phyloP scores from a whole-genome alignment of 1,139 yeast genomes.

The Kodamaea suecica region DNA sequence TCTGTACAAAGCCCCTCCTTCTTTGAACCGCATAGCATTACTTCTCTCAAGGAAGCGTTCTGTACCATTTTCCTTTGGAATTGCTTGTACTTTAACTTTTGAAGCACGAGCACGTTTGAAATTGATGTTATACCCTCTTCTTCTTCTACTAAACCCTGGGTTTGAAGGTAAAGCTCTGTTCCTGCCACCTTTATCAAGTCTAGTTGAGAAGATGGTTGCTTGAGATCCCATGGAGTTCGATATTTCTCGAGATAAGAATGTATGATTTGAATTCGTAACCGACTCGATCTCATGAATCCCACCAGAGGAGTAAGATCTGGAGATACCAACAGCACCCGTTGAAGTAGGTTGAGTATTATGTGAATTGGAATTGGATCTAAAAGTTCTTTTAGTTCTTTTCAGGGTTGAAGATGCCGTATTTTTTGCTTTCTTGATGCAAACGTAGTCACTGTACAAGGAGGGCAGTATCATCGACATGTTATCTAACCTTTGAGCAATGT shows the following conservation, averaged over 20 bases:
- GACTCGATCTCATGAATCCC: conserved; percentile 3
- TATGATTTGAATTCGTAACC: conserved; percentile 1
- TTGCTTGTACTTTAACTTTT: conserved; percentile 14
- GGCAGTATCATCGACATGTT: conserved; percentile 26
- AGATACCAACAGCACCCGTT: not conserved
- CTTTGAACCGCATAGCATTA: conserved; percentile 35
- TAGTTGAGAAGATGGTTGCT: conserved; percentile 46
- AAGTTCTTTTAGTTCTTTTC: conserved; percentile 7
- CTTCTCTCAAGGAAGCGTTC: conserved; percentile 20
- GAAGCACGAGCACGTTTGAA: conserved; percentile 11
- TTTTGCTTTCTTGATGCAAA: conserved; percentile 6
- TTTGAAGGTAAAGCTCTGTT: no score
- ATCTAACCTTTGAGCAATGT: conserved; percentile 24
- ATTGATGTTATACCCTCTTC: conserved; percentile 5
- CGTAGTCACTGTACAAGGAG: conserved; percentile 23
- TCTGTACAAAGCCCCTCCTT: conserved; percentile 33
- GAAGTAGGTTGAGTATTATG: conserved; percentile 4
- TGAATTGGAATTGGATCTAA: conserved; percentile 3
- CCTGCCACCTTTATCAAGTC: conserved; percentile 18
- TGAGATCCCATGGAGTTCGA: conserved; percentile 44
- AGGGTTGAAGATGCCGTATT: conserved; percentile 1
- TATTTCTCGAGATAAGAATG: conserved; percentile 21
- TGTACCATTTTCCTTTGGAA: conserved; percentile 13
- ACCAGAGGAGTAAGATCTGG: not conserved
- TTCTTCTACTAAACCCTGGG: conserved; percentile 1